Evolutionary conservation across 257 asterid genomes (phyloP), one percentile per base, ranked within the genome.

Genomic region (Marsdenia floribunda): DNA sequence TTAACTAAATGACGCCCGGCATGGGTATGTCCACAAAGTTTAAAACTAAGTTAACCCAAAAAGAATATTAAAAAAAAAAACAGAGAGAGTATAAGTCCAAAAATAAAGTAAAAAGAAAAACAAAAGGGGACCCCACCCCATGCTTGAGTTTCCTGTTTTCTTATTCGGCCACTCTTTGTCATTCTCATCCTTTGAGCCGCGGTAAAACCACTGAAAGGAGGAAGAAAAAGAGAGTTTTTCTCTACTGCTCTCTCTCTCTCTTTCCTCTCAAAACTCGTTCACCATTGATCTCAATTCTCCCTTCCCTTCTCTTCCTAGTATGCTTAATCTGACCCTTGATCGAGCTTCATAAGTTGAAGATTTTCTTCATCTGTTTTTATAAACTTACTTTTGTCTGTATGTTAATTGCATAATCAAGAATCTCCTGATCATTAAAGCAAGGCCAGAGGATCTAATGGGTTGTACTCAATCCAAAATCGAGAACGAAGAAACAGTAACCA

Each of bases 401-500:
- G 18, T 26, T 42, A 42, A 57, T 13, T 50, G 21, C 19, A 6
- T 33, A 53, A 63, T 15, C 52, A 24, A 33, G 35, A 58, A 58
- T 37, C 26, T 35, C 8, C 26, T 37, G 24, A 15, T 37, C 24
- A 16, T 44, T 37, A 35, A 11, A 14, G 44, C 67, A 53, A 55
- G 35, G 44, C 19, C 63, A 13, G 71, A 47, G 44, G 47, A 44
- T 47, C 49, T 78, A 68, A 94, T 94, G 99, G 98, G 99, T 53
- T 92, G 98, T 84, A 67, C 85, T 53, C 96, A 95, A 75, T 90
- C 98, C 46, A 92, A 88, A 87, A 90, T 95, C 94, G 98, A 95
- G 80, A 89, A 88, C 81, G 94, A 95, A 66, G 99, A 95, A 84
- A 84, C 91, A 12, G 97, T 95, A 21, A 82, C 76, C 12, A 85